Percentiles rank a stretch among this genome's conserved stretches.
These are phyloP conservation scores for Microbotryum saponariae DNA, from an alignment of 1,284 basidiomycete species.

Conservation along the genomic window DNA sequence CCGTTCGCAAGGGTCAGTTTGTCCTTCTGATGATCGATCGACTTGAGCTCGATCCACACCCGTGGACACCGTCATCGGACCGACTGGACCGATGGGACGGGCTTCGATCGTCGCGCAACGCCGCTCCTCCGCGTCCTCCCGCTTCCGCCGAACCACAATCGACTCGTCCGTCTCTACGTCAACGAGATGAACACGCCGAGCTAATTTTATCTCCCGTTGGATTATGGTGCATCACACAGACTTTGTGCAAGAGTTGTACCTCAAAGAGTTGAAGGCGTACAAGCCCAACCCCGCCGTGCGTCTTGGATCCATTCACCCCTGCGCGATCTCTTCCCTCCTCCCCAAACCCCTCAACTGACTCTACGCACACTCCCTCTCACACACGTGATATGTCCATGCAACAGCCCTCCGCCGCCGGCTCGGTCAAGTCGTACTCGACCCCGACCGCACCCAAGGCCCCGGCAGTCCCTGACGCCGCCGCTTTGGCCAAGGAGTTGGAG, in stretches of 20 bases:
- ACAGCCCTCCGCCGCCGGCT: slow-evolving; percentile 33
- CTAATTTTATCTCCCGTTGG: background rate
- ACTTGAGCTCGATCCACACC: background rate
- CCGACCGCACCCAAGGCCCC: slow-evolving; percentile 43
- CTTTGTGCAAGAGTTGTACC: slow-evolving; percentile 46
- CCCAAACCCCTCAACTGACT: background rate
- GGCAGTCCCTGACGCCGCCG: slow-evolving; percentile 40
- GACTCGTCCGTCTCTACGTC: background rate
- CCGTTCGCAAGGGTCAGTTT: slow-evolving; percentile 25
- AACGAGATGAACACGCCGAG: background rate
- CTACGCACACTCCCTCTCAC: background rate
- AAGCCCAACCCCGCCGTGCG: slow-evolving; percentile 42
- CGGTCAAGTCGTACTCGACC: slow-evolving; percentile 44
- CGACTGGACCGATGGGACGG: background rate
- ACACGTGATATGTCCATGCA: background rate
- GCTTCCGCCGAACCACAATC: no score
- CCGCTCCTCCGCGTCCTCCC: no score
- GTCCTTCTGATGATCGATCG: background rate
- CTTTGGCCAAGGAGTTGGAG: slow-evolving; percentile 43
- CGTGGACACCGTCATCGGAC: background rate
- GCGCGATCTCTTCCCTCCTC: background rate
- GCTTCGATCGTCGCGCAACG: background rate
- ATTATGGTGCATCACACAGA: slow-evolving; percentile 33
- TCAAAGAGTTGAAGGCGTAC: slow-evolving; percentile 46
- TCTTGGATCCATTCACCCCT: background rate